Base-by-base conservation (phyloP, 306 rosid genomes). In the Cucumis melo region DNA sequence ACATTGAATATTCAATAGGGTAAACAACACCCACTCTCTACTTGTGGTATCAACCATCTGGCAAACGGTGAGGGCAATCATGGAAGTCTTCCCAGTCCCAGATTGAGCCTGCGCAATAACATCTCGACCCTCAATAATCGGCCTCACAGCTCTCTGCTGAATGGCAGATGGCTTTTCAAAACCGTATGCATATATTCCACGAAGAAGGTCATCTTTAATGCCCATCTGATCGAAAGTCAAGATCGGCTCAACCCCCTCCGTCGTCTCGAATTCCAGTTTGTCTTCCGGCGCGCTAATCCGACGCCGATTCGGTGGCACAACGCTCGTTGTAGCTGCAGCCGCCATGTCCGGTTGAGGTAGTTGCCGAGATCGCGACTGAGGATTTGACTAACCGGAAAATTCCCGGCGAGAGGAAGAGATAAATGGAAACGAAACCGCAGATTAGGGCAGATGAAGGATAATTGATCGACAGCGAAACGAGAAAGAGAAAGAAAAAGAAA, bases 31-130 rank as follows among this genome's bases (percentile, higher is more conserved):
- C 36, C 72, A 92, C 97, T 92, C 99, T 86, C 96, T 83, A 42
- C 79, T 81, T 15, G 96, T 64, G 27, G 97, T 92, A 24, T 95
- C 99, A 17, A 90, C 93, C 65, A 85, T 81, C 79, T 95, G 99
- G 80, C 99, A 95, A 72, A 92, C 99, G 16, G 98, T 88, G 51
- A 95, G 93, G 6, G 92, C 99, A 54, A 95, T 95, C 99, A 95
- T 95, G 77, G 99, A 95, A 42, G 96, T 90, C 80, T 95, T 95
- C 5, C 99, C 98, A 19, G 99, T 95, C 34, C 99, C 99, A 58
- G 99, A 95, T 80, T 95, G 99, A 8, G 99, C 99, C 88, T 95
- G 97, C 17, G 99, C 99, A 3, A 95, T 92, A 71, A 95, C 99
- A 63, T 95, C 99, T 20, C 98, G 98, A 2, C 99, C 99, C 62